phyloP scores from a whole-genome alignment of 2,329 filamentous ascomycete genomes.

The Reticulascus tulasneorum region DNA sequence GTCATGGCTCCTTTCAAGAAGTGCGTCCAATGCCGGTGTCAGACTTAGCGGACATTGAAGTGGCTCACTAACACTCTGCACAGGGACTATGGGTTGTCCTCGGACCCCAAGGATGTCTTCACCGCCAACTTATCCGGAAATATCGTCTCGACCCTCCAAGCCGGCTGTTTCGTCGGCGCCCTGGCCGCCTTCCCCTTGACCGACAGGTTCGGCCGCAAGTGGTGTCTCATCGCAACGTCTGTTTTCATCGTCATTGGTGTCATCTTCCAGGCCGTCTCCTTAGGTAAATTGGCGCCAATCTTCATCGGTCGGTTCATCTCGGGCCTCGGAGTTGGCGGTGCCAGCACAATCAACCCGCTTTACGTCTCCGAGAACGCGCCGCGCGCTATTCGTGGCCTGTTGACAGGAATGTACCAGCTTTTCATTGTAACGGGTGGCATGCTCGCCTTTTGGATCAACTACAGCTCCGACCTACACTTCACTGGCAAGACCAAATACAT shows the following conservation, averaged over 20 bases:
- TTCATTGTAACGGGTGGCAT: conserved; percentile 41
- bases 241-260: conserved; percentile 54
- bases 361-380: conserved; percentile 43
- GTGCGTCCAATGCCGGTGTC: conserved; percentile 35
- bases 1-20: conserved; percentile 52
- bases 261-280: conserved; percentile 56
- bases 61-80: conserved; percentile 48
- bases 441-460: conserved; percentile 48
- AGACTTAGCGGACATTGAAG: conserved; percentile 43
- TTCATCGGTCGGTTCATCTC: conserved; percentile 58
- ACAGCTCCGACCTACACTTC: conserved; percentile 38
- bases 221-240: conserved; percentile 49
- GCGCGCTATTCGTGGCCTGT: conserved; percentile 37
- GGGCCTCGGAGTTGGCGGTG: conserved; percentile 40
- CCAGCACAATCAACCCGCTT: conserved; percentile 38
- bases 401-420: conserved; percentile 42
- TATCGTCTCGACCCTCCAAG: conserved; percentile 22
- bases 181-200: conserved; percentile 30
- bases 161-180: conserved; percentile 24
- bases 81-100: conserved; percentile 21
- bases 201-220: conserved; percentile 36
- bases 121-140: conserved; percentile 19
- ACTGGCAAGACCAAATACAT: conserved; percentile 14
- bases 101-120: conserved; percentile 6
- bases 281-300: conserved; percentile 54